Percentiles rank a stretch among this genome's conserved stretches.
phyloP scores from a whole-genome alignment of 805 yeast genomes.

The Candida anglica region DNA sequence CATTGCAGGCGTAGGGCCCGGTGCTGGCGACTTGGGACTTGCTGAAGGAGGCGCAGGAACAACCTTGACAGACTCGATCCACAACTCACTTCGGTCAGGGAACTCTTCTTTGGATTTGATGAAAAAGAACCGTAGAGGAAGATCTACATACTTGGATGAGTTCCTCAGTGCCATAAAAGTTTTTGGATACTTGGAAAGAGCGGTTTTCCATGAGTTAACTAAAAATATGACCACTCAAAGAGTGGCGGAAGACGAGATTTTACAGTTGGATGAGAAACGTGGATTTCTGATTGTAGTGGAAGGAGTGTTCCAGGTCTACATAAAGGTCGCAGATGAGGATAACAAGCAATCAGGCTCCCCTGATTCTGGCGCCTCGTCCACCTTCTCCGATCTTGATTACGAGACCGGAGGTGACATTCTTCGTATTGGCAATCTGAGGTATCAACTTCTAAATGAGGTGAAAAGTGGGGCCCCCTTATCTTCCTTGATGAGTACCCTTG shows the following conservation, averaged over 20 bases:
- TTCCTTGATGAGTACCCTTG: slow-evolving; percentile 74
- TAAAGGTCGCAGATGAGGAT: slow-evolving; percentile 37
- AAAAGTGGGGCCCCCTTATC: slow-evolving; percentile 82
- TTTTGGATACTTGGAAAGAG: slow-evolving; percentile 87
- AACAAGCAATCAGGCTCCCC: no score
- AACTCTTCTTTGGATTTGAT: slow-evolving; percentile 2
- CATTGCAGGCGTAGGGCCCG: no score
- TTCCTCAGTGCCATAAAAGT: slow-evolving; percentile 87
- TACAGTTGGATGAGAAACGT: slow-evolving; percentile 65
- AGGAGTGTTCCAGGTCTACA: slow-evolving; percentile 79
- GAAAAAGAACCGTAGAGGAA: slow-evolving; percentile 18
- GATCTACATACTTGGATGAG: slow-evolving; percentile 65
- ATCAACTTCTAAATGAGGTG: slow-evolving; percentile 74
- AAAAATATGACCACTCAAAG: slow-evolving; percentile 88
- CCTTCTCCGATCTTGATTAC: slow-evolving; percentile 16
- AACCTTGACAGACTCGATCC: no score
- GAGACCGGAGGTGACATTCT: slow-evolving; percentile 38
- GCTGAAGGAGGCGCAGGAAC: not conserved
- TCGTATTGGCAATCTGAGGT: slow-evolving; percentile 52
- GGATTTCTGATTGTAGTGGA: slow-evolving; percentile 94
- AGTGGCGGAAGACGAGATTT: slow-evolving; percentile 68
- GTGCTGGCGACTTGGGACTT: no score
- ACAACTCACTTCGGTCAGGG: no score
- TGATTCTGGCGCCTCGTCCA: no score
- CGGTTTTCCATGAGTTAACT: slow-evolving; percentile 90